Evolutionary conservation across 108 stramenopile genomes (phyloP).

Genomic region (Licmophora abbreviata): DNA sequence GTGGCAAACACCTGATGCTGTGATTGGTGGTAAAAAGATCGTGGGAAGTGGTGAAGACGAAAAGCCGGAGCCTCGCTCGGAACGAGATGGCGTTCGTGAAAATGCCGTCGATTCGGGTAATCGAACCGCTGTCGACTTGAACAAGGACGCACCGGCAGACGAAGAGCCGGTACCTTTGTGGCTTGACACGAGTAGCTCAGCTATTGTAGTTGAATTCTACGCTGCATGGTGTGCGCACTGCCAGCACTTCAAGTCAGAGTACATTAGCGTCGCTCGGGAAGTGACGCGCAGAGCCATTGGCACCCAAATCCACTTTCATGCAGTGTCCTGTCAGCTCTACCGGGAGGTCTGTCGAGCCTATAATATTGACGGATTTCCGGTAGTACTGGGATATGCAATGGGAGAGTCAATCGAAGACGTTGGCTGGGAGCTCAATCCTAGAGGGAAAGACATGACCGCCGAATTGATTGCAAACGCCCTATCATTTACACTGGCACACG

Average conservation of each 20-base stretch:
- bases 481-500: slow-evolving; percentile 13
- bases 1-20: slow-evolving; percentile 6
- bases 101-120: background rate
- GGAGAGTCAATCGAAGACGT: slow-evolving; percentile 6
- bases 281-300: slow-evolving; percentile 14
- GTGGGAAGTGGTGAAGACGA: slow-evolving; percentile 8
- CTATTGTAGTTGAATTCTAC: slow-evolving; percentile 27
- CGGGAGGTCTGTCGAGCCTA: slow-evolving; percentile 19
- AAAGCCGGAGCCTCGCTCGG: background rate
- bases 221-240: slow-evolving; percentile 29
- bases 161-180: slow-evolving; percentile 5
- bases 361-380: slow-evolving; percentile 21
- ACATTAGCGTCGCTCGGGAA: slow-evolving; percentile 24
- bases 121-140: slow-evolving; percentile 1
- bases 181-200: slow-evolving; percentile 2
- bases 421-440: slow-evolving; percentile 16
- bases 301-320: slow-evolving; percentile 20
- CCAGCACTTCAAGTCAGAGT: slow-evolving; percentile 21
- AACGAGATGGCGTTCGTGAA: background rate
- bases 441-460: slow-evolving; percentile 6
- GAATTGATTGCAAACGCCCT: slow-evolving; percentile 15
- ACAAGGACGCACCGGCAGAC: slow-evolving; percentile 1
- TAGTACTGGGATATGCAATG: slow-evolving; percentile 14
- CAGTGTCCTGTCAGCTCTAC: slow-evolving; percentile 25
- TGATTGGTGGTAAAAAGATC: background rate